A percentile compares a stretch with the other conserved stretches of the same genome.
These are phyloP conservation scores for Xylaria sp. DNA, from an alignment of 2,329 filamentous ascomycete genomes.

Conservation along the genomic window DNA sequence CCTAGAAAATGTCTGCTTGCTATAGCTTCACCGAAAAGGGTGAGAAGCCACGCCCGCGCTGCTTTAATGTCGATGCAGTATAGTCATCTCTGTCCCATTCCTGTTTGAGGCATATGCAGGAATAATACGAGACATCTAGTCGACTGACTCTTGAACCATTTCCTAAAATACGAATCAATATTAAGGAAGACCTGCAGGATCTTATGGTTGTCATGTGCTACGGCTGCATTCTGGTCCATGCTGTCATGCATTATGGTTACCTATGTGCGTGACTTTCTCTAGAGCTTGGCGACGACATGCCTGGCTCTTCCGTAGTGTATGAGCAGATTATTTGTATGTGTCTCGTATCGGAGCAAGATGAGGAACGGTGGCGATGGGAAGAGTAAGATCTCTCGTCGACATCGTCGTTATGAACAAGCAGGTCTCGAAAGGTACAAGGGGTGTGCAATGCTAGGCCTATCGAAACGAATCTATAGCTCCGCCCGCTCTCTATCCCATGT, in stretches of 20 bases:
- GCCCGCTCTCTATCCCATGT: background rate
- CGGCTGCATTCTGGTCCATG: background rate
- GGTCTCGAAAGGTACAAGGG: background rate
- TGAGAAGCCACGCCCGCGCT: background rate
- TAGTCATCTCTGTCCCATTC: background rate
- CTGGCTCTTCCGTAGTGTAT: background rate
- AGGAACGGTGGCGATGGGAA: background rate
- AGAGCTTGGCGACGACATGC: background rate
- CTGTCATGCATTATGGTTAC: background rate
- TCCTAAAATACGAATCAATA: background rate
- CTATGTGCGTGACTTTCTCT: background rate
- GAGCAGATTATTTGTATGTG: background rate
- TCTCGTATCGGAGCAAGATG: background rate
- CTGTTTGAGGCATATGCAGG: background rate
- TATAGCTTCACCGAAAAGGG: background rate
- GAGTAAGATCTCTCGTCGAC: background rate
- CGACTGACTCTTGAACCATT: background rate
- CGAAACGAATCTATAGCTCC: background rate
- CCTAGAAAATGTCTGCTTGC: background rate
- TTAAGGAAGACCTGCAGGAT: background rate
- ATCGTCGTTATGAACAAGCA: background rate
- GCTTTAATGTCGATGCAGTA: background rate
- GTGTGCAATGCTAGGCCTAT: background rate
- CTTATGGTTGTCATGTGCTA: constrained; percentile 4
- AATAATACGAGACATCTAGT: background rate